Conservation (phyloP, 148 eudicot species). For the Amaranthus hypochondriacus region DNA sequence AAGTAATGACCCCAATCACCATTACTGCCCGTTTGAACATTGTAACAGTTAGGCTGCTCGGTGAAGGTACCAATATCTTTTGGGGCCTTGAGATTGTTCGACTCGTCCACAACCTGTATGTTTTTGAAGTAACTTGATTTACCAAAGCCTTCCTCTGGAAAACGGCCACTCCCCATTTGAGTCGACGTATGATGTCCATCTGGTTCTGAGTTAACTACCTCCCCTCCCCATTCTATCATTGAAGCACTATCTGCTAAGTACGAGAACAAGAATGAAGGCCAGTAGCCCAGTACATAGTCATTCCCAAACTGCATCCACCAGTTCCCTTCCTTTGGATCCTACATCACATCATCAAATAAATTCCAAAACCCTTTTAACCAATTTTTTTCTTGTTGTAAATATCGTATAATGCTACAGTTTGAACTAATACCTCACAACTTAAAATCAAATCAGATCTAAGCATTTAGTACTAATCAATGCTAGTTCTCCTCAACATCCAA, state of each 20-base stretch:
- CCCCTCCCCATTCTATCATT: slow-evolving; percentile 99
- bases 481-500: slow-evolving; percentile 17
- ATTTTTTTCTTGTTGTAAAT: background rate
- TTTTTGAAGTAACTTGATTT: slow-evolving; percentile 93
- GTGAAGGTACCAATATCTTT: slow-evolving; percentile 87
- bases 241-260: slow-evolving; percentile 94
- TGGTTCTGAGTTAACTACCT: slow-evolving; percentile 79
- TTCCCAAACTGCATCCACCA: slow-evolving; percentile 99
- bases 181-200: slow-evolving; percentile 90
- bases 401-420: too few relatives aligned
- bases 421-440: background rate
- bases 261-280: slow-evolving; percentile 96
- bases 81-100: slow-evolving; percentile 89
- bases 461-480: slow-evolving; percentile 9
- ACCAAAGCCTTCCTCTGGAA: slow-evolving; percentile 94
- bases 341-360: slow-evolving; percentile 8
- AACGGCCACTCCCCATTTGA: slow-evolving; percentile 93
- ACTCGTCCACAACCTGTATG: slow-evolving; percentile 80
- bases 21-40: slow-evolving; percentile 78
- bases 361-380: background rate
- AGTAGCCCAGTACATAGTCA: slow-evolving; percentile 75
- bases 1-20: slow-evolving; percentile 92
- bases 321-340: slow-evolving; percentile 94
- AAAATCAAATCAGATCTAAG: background rate
- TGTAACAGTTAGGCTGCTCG: slow-evolving; percentile 87